Conservation (phyloP, 257 asterid genomes). For the Agastache rugosa region DNA sequence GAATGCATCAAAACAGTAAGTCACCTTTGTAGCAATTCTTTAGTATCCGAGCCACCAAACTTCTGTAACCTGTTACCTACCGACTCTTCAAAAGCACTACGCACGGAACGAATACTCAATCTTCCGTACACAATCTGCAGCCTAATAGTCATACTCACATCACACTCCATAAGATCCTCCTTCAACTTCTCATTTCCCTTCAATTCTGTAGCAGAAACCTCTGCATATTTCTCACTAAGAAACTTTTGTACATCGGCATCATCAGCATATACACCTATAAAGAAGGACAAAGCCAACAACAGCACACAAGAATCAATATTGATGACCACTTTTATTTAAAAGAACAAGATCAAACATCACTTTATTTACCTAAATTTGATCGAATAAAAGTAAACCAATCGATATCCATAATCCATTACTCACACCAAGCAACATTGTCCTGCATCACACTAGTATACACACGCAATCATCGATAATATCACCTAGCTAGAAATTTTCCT, state of each 20-base stretch:
- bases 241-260: constrained; percentile 59
- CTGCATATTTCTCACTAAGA: constrained; percentile 65
- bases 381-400: background rate
- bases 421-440: background rate
- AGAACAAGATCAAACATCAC: background rate
- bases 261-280: constrained; percentile 84
- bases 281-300: constrained; percentile 26
- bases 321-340: background rate
- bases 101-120: constrained; percentile 71
- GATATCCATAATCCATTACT: background rate
- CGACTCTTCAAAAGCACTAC: constrained; percentile 84
- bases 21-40: constrained; percentile 77
- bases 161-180: constrained; percentile 72
- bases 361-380: background rate
- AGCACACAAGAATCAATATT: background rate
- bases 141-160: constrained; percentile 77
- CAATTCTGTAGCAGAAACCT: constrained; percentile 46
- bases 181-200: constrained; percentile 51
- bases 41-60: constrained; percentile 69
- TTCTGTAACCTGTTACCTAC: constrained; percentile 73
- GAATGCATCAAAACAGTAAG: background rate
- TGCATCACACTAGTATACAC: background rate
- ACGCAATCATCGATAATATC: background rate
- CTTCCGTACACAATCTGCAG: constrained; percentile 90
- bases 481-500: background rate